Conservation (phyloP, 768 basidiomycete species). For the Favolaschia claudopus region DNA sequence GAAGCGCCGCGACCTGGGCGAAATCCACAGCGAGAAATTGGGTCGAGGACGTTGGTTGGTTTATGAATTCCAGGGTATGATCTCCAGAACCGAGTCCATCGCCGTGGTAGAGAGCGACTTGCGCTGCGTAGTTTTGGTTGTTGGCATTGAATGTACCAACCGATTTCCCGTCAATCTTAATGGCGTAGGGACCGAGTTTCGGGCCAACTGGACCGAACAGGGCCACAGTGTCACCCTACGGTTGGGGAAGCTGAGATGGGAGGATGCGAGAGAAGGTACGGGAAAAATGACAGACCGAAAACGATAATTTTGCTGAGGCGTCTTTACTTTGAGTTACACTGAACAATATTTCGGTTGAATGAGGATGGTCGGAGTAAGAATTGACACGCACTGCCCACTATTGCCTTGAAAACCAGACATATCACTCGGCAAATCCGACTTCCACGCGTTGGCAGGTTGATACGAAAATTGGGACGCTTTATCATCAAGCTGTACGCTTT, state of each 20-base stretch:
- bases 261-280: no score
- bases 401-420: conserved; percentile 36
- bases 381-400: conserved; percentile 39
- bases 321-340: conserved; percentile 26
- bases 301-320: conserved; percentile 25
- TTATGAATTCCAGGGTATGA: conserved; percentile 43
- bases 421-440: conserved; percentile 22
- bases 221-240: conserved; percentile 33
- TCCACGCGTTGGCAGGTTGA: conserved; percentile 34
- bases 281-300: conserved; percentile 29
- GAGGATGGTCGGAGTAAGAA: neutral
- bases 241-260: neutral
- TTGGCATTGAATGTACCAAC: conserved; percentile 27
- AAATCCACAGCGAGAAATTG: neutral
- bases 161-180: conserved; percentile 32
- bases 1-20: neutral
- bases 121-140: conserved; percentile 16
- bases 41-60: conserved; percentile 16
- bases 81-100: conserved; percentile 32
- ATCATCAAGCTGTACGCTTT: conserved; percentile 29
- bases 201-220: conserved; percentile 47
- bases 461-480: conserved; percentile 40
- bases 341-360: neutral
- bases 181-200: conserved; percentile 26
- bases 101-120: conserved; percentile 31